Conservation (phyloP, 2,329 filamentous ascomycete species). For the Monosporascus sp. region DNA sequence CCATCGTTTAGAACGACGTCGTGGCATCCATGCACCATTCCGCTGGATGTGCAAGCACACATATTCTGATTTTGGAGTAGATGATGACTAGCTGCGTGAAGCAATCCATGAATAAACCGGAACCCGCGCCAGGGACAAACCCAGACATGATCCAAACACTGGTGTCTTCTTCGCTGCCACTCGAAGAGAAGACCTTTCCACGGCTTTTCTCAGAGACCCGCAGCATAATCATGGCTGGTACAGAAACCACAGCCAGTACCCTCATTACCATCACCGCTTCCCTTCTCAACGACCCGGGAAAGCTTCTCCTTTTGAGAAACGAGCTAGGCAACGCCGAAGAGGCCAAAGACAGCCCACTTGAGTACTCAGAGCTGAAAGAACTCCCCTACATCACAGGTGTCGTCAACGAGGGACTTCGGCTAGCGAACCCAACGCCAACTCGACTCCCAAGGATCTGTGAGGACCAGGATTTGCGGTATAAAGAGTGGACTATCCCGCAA, state of each 20-base stretch:
- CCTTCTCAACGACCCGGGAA: slow-evolving; percentile 12
- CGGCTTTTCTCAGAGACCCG: slow-evolving; percentile 19
- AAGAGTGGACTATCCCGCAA: slow-evolving; percentile 10
- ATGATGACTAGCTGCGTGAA: slow-evolving; percentile 17
- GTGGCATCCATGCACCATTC: background rate
- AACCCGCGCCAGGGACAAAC: slow-evolving; percentile 10
- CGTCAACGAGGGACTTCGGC: slow-evolving; percentile 17
- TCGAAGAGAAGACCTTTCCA: slow-evolving; percentile 19
- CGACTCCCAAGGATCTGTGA: slow-evolving; percentile 16
- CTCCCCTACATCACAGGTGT: slow-evolving; percentile 19
- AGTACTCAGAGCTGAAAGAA: slow-evolving; percentile 13
- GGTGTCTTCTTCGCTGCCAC: slow-evolving; percentile 11
- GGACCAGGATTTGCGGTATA: slow-evolving; percentile 16
- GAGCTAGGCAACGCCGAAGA: slow-evolving; percentile 14
- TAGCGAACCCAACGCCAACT: slow-evolving; percentile 19
- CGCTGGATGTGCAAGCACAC: background rate
- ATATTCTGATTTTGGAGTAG: slow-evolving; percentile 1
- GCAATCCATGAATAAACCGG: slow-evolving; percentile 19
- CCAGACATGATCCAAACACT: slow-evolving; percentile 19
- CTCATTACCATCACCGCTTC: slow-evolving; percentile 16
- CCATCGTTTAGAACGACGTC: background rate
- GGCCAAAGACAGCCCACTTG: slow-evolving; percentile 7
- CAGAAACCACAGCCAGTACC: slow-evolving; percentile 18
- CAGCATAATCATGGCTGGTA: slow-evolving; percentile 21
- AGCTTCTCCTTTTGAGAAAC: slow-evolving; percentile 6